These are phyloP conservation scores for Phialocephala sp. DNA, from an alignment of 2,329 filamentous ascomycete species.

Conservation along the genomic window DNA sequence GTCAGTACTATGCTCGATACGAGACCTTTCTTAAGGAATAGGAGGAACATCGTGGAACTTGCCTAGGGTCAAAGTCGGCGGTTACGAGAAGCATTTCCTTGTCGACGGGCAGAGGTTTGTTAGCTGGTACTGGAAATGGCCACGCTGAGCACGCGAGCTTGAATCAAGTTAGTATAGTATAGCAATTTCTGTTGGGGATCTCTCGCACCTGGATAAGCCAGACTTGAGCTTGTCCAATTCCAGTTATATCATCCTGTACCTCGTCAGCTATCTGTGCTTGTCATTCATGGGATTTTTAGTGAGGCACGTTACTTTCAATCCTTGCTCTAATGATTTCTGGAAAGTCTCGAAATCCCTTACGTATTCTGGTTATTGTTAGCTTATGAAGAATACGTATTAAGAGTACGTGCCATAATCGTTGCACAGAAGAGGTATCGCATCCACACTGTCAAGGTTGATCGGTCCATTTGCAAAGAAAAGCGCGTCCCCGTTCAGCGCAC, in stretches of 20 bases:
- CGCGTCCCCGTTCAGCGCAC: not conserved
- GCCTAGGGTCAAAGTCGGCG: slow-evolving; percentile 16
- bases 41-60: not conserved
- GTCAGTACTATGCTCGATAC: not conserved
- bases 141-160: slow-evolving; percentile 19
- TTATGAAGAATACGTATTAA: not conserved
- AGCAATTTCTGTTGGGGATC: not conserved
- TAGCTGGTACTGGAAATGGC: slow-evolving; percentile 14
- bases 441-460: not conserved
- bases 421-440: not conserved
- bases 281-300: not conserved
- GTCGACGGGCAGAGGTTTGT: not conserved
- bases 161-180: not conserved
- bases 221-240: slow-evolving; percentile 7
- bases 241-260: not conserved
- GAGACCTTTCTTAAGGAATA: too few relatives aligned
- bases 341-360: not conserved
- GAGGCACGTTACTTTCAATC: slow-evolving; percentile 12
- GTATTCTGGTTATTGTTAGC: not conserved
- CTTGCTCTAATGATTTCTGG: not conserved
- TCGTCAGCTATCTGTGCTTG: not conserved
- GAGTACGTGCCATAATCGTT: not conserved
- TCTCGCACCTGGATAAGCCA: not conserved
- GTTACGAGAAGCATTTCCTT: slow-evolving; percentile 17
- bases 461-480: not conserved